These are phyloP conservation scores for Chiua sp. DNA, from an alignment of 1,284 basidiomycete genomes.

Conservation along the genomic window DNA sequence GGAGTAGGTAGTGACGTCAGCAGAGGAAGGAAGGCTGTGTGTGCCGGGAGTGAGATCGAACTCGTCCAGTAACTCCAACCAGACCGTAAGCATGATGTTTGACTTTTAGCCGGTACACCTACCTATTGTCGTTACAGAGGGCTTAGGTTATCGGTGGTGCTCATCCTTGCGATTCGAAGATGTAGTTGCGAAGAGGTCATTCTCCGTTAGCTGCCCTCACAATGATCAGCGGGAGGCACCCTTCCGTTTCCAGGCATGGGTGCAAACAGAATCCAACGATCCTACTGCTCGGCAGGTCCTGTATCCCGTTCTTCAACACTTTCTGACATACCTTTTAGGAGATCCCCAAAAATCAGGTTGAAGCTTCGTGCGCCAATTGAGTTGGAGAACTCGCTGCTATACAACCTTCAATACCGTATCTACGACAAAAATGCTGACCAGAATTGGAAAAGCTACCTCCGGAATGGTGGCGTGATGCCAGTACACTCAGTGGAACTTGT, in stretches of 20 bases:
- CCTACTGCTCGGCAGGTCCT: constrained; percentile 56
- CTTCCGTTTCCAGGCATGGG: constrained; percentile 96
- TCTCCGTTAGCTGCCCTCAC: constrained; percentile 89
- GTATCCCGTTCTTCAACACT: not conserved
- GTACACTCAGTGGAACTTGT: constrained; percentile 97
- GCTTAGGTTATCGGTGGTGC: constrained; percentile 96
- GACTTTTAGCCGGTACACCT: constrained; percentile 10
- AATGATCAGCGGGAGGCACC: constrained; percentile 84
- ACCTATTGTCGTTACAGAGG: constrained; percentile 58
- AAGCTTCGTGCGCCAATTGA: constrained; percentile 95
- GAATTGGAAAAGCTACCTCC: constrained; percentile 91
- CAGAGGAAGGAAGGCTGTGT: too few species aligned
- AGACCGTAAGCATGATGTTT: constrained; percentile 71
- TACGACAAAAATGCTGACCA: constrained; percentile 97
- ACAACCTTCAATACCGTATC: constrained; percentile 94
- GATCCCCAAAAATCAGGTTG: constrained; percentile 86
- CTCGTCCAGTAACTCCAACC: constrained; percentile 94
- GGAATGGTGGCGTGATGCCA: constrained; percentile 95
- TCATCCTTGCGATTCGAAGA: constrained; percentile 93
- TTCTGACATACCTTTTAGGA: constrained; percentile 48
- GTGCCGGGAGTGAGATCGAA: too few species aligned
- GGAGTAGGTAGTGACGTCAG: too few species aligned
- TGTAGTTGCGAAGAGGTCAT: constrained; percentile 76
- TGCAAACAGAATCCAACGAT: constrained; percentile 80
- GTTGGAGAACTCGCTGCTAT: constrained; percentile 95